Evolutionary conservation across 2,329 filamentous ascomycete genomes (phyloP), one percentile per base, ranked within the genome.

Genomic region (Stenocarpella maydis): DNA sequence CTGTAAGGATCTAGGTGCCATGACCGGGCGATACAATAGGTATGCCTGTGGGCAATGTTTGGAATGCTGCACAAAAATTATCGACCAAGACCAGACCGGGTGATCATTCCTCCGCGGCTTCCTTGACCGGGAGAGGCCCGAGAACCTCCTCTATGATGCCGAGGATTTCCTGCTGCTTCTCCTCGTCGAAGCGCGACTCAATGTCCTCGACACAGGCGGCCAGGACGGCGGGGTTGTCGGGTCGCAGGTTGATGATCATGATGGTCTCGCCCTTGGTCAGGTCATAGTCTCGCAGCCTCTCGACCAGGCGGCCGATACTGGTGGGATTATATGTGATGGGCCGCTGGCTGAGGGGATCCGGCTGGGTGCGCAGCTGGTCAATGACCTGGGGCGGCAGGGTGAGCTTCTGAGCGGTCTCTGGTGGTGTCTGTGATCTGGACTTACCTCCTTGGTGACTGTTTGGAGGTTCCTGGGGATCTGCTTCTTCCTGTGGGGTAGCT

Each of bases 221-320:
- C 73, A 92, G 81, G 54, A 86, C 84, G 4, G 86, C 85, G 37
- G 84, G 81, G 34, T 83, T 86, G 26, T 83, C 82, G 0, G 90
- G 90, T 14, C 90, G 85, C 52, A 91, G 80, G 76, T 92, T 92
- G 73, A 92, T 77, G 58, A 92, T 86, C 87, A 91, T 91, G 75
- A 92, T 81, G 67, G 90, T 80, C 78, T 92, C 90, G 66, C 88
- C 88, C 81, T 92, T 92, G 79, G 87, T 87, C 67, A 92, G 83
- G 54, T 88, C 84, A 77, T 86, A 91, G 1, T 81, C 82, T 14
- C 84, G 83, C 61, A 92, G 80, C 28, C 80, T 82, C 74, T 86
- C 79, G 49, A 92, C 81, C 49, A 92, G 84, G 28, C 76, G 78
- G 8, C 80, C 75, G 71, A 91, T 86, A 63, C 83, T 84, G 12